Percentiles rank a stretch among this genome's conserved stretches.
These are phyloP conservation scores for Monascus ruber DNA, from an alignment of 2,329 filamentous ascomycete genomes.

Conservation along the genomic window DNA sequence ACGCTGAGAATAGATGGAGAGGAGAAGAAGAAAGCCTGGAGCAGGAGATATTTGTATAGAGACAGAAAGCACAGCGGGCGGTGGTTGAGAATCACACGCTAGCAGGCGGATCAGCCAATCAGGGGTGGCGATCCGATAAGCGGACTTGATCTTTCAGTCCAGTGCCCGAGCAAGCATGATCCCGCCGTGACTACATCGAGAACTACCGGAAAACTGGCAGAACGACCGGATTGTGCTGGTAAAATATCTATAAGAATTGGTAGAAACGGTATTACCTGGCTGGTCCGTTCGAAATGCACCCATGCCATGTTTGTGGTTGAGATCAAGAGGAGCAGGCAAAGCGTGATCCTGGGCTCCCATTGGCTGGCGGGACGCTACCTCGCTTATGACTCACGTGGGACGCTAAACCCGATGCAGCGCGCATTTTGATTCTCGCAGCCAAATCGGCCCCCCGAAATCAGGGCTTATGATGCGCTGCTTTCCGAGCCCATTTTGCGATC, in stretches of 20 bases:
- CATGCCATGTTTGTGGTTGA: constrained; percentile 15
- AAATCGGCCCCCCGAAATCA: constrained; percentile 19
- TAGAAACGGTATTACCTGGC: constrained; percentile 4
- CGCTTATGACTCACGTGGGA: constrained; percentile 19
- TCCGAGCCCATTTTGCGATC: constrained; percentile 21
- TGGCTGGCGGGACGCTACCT: constrained; percentile 17
- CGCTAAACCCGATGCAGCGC: neutral
- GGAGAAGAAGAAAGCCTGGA: constrained; percentile 15
- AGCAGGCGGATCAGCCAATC: constrained; percentile 24
- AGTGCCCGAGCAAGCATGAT: constrained; percentile 16
- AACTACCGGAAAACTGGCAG: constrained; percentile 9
- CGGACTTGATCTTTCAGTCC: constrained; percentile 18
- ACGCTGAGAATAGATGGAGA: constrained; percentile 11
- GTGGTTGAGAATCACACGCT: constrained; percentile 26
- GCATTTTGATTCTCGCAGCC: constrained; percentile 16
- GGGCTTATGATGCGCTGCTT: constrained; percentile 21
- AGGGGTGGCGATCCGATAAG: constrained; percentile 17
- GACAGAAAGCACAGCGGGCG: constrained; percentile 14
- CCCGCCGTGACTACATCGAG: constrained; percentile 15
- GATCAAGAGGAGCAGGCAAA: constrained; percentile 23
- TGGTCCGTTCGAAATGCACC: constrained; percentile 7
- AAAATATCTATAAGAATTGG: constrained; percentile 9
- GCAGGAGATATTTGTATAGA: constrained; percentile 31
- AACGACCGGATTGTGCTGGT: constrained; percentile 6
- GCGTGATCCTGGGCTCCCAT: constrained; percentile 27